These are phyloP conservation scores for Astrothelium macrocarpum DNA, from an alignment of 495 filamentous ascomycete species.

Conservation along the genomic window DNA sequence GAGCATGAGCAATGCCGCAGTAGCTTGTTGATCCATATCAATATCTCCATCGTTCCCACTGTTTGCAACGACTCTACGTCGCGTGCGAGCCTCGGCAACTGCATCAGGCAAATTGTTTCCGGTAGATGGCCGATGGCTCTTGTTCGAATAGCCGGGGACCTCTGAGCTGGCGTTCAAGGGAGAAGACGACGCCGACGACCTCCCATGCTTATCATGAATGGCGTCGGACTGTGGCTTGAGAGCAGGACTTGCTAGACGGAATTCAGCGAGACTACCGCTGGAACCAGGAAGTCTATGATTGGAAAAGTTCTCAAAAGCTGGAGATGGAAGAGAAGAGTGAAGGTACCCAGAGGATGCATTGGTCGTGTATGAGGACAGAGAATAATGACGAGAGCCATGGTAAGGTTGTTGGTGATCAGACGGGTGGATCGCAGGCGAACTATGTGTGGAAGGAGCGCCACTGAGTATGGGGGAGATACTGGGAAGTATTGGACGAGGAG, in stretches of 20 bases:
- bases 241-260: neutral
- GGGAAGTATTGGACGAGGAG: neutral
- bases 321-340: neutral
- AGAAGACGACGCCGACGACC: neutral
- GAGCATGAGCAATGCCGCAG: slow-evolving; percentile 32
- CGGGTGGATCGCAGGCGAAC: neutral
- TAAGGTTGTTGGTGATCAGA: neutral
- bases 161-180: neutral
- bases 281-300: neutral
- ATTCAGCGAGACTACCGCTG: neutral
- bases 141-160: neutral
- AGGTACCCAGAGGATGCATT: neutral
- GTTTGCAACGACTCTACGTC: neutral
- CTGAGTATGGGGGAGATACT: neutral
- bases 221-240: neutral
- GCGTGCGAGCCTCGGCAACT: neutral
- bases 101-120: neutral
- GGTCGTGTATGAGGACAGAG: neutral
- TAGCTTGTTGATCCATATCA: slow-evolving; percentile 29
- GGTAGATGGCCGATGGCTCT: neutral
- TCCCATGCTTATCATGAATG: neutral
- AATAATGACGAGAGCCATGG: neutral
- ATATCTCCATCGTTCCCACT: slow-evolving; percentile 11
- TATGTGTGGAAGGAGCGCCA: neutral
- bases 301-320: neutral